Base-by-base conservation (phyloP, 495 filamentous ascomycete species). In the Penicillium nucicola region DNA sequence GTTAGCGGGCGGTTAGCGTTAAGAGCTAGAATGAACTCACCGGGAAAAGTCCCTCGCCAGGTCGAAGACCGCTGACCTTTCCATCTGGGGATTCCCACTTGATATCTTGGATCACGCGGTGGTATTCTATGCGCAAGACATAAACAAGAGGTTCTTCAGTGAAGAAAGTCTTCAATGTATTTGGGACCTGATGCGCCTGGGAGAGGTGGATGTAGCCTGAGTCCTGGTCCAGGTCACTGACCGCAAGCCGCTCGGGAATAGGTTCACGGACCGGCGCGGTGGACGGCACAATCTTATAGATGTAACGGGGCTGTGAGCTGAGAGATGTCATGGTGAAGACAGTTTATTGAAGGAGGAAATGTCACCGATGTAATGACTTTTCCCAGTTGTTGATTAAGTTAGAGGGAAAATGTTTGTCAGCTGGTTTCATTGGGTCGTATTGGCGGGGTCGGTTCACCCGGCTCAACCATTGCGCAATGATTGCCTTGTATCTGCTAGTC, bases 111-210 rank as follows among this genome's bases (percentile, higher is more conserved):
- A 55, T 54, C 8, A 77, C 51, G 67, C 80, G 52, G 81, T 83
- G 5, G 87, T 95, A 91, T 51, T 77, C 36, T 75, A 92, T 66
- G 79, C 90, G 53, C 78, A 95, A 66, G 67, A 92, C 66, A 77
- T 96, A 61, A 79, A 91, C 41, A 78, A 90, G 60, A 67, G 83
- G 61, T 71, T 97, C 53, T 80, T 90, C 52, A 59, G 90, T 55
- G 86, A 90, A 50, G 83, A 92, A 53, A 68, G 86, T 58, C 68
- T 95, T 74, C 36, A 77, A 42, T 0, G 73, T 77, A 31, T 69
- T 70, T 31, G 69, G 64, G 4, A 77, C 64, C 39, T 77, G 73
- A 12, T 64, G 56, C 19, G 70, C 64, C 22, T 58, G 67, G 6
- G 71, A 75, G 2, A 77, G 67, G 45, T 77, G 73, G 39, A 77